phyloP scores from a whole-genome alignment of 2,329 filamentous ascomycete species.

The Leptographium galeiforme region DNA sequence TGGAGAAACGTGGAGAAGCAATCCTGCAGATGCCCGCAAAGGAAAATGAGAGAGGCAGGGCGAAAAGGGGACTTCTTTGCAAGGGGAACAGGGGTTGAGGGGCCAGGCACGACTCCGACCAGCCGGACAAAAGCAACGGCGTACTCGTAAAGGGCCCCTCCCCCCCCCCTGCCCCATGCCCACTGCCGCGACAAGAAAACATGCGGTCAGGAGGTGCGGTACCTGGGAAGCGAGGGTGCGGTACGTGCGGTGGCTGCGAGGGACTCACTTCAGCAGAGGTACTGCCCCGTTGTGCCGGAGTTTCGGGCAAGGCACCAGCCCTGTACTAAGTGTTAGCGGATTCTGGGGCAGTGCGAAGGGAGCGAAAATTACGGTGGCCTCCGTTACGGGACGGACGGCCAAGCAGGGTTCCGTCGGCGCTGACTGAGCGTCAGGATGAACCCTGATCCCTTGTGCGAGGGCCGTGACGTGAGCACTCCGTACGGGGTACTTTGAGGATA shows the following conservation, averaged over 20 bases:
- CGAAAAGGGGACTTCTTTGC: neutral
- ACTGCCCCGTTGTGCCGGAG: conserved; percentile 2
- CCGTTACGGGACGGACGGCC: neutral
- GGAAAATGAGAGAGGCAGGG: neutral
- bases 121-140: conserved; percentile 4
- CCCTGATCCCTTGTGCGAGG: neutral
- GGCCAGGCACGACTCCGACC: conserved; percentile 7
- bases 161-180: too few species aligned
- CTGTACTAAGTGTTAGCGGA: conserved; percentile 8
- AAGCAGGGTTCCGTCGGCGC: too few species aligned
- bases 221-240: neutral
- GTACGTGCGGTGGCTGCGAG: neutral
- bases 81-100: neutral
- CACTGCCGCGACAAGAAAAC: neutral
- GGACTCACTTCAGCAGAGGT: neutral
- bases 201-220: neutral
- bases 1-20: conserved; percentile 1
- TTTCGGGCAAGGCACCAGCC: conserved; percentile 6
- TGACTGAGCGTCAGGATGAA: neutral
- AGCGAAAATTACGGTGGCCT: neutral
- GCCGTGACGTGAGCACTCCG: neutral
- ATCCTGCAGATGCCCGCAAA: neutral
- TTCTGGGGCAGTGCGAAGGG: conserved; percentile 2
- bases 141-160: neutral
- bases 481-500: too few species aligned